Evolutionary conservation across 352 stramenopile species (phyloP).

Genomic region (Phytopythium delawarense): DNA sequence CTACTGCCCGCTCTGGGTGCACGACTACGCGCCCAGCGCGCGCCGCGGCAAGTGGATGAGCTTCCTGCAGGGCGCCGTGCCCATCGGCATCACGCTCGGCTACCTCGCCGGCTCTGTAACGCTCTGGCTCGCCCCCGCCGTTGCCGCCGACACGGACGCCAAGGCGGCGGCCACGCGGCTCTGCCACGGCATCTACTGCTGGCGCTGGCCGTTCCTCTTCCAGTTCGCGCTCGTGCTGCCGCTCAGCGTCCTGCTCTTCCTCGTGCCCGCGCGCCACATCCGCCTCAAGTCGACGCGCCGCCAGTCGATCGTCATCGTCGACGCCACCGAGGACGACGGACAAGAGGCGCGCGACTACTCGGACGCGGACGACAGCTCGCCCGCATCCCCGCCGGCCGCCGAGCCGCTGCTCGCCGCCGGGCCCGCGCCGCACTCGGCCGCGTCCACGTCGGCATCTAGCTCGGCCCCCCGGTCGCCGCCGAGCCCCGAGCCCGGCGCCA

Average conservation of each 20-base stretch:
- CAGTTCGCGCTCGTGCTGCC: constrained; percentile 72
- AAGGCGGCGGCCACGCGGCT: constrained; percentile 20
- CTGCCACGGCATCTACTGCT: constrained; percentile 81
- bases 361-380: not conserved
- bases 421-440: not conserved
- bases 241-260: constrained; percentile 74
- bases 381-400: not conserved
- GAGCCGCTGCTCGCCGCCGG: not conserved
- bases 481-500: not conserved
- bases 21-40: constrained; percentile 75
- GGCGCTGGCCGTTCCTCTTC: constrained; percentile 82
- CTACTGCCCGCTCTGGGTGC: constrained; percentile 83
- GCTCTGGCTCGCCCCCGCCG: constrained; percentile 43
- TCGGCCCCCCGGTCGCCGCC: not conserved
- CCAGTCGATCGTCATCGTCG: constrained; percentile 65
- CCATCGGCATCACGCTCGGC: constrained; percentile 72
- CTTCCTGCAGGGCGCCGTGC: constrained; percentile 71
- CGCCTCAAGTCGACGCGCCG: constrained; percentile 42
- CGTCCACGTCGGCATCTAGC: not conserved
- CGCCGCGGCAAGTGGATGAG: constrained; percentile 82
- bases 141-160: constrained; percentile 8
- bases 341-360: not conserved
- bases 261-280: constrained; percentile 72
- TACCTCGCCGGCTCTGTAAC: constrained; percentile 76
- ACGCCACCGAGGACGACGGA: constrained; percentile 37